Evolutionary conservation across 2,329 filamentous ascomycete species (phyloP), one percentile per base, ranked within the genome.

Genomic region (Aspergillus brasiliensis): DNA sequence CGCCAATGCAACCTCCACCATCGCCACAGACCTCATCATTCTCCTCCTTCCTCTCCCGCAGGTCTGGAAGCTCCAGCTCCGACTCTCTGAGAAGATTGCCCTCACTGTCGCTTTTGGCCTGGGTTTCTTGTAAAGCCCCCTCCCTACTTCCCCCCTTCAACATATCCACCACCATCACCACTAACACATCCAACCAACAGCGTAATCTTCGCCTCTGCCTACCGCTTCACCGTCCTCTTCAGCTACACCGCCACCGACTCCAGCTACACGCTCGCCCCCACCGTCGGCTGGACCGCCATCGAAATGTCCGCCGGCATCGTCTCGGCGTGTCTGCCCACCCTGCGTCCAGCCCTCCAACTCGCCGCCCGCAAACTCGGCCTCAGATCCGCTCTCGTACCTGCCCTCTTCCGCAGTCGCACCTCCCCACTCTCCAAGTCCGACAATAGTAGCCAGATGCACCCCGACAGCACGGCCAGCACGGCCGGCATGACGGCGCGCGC

Each of bases 251-350:
- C 66, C 13, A 10, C 48, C 10, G 67, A 71, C 51, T 64, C 67
- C 8, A 66, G 69, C 44, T 71, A 70, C 57, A 71, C 69, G 15
- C 65, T 71, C 25, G 69, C 67, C n/a, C 67, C 61, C 6, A 69
- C 68, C 17, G 67, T 71, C 37, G 69, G 63, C 54, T 71, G 69
- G 69, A 69, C 69, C 17, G 65, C 69, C 10, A 71, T 71, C 48
- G 69, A 71, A 53, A 71, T 70, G 65, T 67, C 69, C 17, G 67
- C 69, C 25, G 69, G 69, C 5, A 71, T 71, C 28, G 64, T 69
- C 13, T 71, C 68, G 5, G 69, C 69, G n/a, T 69, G 66, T 47
- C 67, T 71, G 0, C 69, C 69, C 2, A 70, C 69, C 10, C 54
- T 71, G 7, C 65, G 67, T 2, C 69, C 69, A 13, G 69, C 69